Evolutionary conservation across 2,329 filamentous ascomycete genomes (phyloP), one percentile per base, ranked within the genome.

Genomic region (Aspergillus amoenus): DNA sequence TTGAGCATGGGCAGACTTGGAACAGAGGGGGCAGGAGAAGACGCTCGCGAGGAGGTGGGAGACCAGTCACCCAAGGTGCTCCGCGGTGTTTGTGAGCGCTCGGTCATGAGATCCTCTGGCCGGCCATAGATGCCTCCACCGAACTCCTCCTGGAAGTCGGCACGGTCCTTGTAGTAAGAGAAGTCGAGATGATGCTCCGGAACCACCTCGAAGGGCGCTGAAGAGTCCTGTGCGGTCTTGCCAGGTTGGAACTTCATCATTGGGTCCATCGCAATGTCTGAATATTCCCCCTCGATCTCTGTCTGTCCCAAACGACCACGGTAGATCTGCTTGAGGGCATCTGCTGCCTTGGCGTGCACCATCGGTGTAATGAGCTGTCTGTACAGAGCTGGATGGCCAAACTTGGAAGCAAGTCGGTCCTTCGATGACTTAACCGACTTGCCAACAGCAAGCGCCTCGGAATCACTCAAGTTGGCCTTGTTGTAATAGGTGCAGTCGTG

Each of bases 311-410:
- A 77, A 4, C 93, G 88, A 11, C 93, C 93, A 22, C 87, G 87
- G 72, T 97, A 97, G 49, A 99, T 82, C 43, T 89, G 85, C n/a
- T 88, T 88, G 9, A 99, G 82, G 41, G 94, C 82, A 58, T 94
- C 92, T 67, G 94, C 90, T 2, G 91, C 91, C 74, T 90, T 96
- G 53, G 91, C 89, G 67, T 95, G 89, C 3, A 97, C 93, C 93
- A 97, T 97, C 3, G 93, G 93, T 0, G 92, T 96, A 66, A 93
- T 93, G 18, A 97, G 82, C 3, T 90, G 88, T 73, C 89, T 90
- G 79, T 94, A 96, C 15, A 97, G 81, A 4, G 90, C 92, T 1
- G 93, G 94, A 71, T 99, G 91, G 2, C 92, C 93, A 70, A 97
- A 99, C 24, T 86, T 58, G 84, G 88, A 55, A 92, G 83, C 67